Percentiles rank a stretch among this genome's conserved stretches.
These are phyloP conservation scores for Blastomyces gilchristii DNA, from an alignment of 2,329 filamentous ascomycete species.

Conservation along the genomic window DNA sequence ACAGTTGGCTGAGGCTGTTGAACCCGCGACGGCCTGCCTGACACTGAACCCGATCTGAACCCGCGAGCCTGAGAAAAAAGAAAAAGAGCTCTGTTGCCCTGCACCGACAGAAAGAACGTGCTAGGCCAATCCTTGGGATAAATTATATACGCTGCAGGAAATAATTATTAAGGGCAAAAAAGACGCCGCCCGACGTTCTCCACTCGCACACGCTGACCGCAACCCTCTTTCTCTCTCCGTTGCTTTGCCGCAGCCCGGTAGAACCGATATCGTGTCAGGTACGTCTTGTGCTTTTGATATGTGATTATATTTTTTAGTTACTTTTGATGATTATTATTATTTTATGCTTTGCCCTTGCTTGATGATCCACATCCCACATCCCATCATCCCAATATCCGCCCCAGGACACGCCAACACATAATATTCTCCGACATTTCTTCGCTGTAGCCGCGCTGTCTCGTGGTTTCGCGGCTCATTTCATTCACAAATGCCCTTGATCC, in stretches of 20 bases:
- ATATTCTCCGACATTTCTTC: slow-evolving; percentile 1
- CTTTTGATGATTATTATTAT: not conserved
- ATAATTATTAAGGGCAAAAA: not conserved
- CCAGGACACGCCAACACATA: not conserved
- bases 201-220: not conserved
- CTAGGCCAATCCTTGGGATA: too few species aligned
- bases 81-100: not conserved
- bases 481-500: not conserved
- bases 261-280: slow-evolving; percentile 5
- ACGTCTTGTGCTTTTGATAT: not conserved
- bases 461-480: slow-evolving; percentile 6
- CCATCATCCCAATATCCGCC: not conserved
- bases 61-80: not conserved
- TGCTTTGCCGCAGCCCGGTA: slow-evolving; percentile 2
- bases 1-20: not conserved
- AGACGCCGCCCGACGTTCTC: not conserved
- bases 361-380: not conserved
- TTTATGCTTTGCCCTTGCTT: not conserved
- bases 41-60: not conserved
- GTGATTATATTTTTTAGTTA: not conserved
- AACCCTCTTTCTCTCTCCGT: not conserved
- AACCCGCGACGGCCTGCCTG: not conserved
- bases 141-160: not conserved
- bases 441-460: slow-evolving; percentile 2
- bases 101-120: not conserved